A percentile compares a stretch with the other conserved stretches of the same genome.
phyloP scores from a whole-genome alignment of 2,329 filamentous ascomycete species.

The Chaetoscypha palmicola region DNA sequence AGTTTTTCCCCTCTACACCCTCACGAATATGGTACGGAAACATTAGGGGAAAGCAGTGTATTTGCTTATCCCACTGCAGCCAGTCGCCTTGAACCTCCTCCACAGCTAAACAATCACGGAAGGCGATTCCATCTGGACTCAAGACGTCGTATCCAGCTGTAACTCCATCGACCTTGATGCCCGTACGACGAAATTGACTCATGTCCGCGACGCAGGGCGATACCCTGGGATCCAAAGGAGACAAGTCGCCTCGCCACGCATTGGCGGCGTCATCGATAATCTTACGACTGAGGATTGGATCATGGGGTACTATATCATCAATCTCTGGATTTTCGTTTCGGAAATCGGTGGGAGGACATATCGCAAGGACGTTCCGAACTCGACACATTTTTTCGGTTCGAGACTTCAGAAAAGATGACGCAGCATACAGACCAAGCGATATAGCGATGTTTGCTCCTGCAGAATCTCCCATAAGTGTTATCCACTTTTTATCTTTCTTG shows the following conservation, averaged over 20 bases:
- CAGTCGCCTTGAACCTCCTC: constrained; percentile 16
- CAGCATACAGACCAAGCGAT: constrained; percentile 13
- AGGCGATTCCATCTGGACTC: constrained; percentile 15
- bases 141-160: constrained; percentile 16
- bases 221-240: constrained; percentile 10
- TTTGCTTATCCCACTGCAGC: constrained; percentile 21
- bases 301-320: constrained; percentile 9
- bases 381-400: background rate
- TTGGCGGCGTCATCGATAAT: constrained; percentile 11
- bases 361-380: constrained; percentile 15
- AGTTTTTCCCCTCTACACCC: constrained; percentile 13
- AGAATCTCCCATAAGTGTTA: constrained; percentile 18
- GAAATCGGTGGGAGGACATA: constrained; percentile 16
- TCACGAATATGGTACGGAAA: constrained; percentile 14
- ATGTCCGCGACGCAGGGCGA: constrained; percentile 19
- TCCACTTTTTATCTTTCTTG: constrained; percentile 3
- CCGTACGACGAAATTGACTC: constrained; percentile 8
- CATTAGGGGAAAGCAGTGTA: constrained; percentile 21
- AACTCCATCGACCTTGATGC: constrained; percentile 20
- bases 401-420: constrained; percentile 4
- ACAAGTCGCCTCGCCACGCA: constrained; percentile 15
- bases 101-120: constrained; percentile 14
- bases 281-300: constrained; percentile 15
- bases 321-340: constrained; percentile 19
- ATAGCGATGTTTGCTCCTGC: constrained; percentile 17